A percentile compares a stretch with the other conserved stretches of the same genome.
Conservation (phyloP, 345 rosid species). For the Erucastrum elatum region DNA sequence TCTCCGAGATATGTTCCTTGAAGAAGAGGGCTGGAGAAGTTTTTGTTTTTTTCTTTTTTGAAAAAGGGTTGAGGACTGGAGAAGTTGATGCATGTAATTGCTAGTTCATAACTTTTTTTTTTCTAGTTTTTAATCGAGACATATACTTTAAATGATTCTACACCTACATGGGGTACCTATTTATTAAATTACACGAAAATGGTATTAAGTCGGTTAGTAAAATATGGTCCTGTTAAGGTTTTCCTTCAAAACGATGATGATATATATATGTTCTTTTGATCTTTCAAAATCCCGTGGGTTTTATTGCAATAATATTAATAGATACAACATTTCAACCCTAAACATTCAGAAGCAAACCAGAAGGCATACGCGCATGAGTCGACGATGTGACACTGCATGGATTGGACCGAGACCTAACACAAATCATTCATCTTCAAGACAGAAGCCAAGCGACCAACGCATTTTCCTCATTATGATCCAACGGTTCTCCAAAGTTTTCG, state of each 20-base stretch:
- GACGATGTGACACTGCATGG: not conserved
- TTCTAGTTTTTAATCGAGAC: not conserved
- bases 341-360: not conserved
- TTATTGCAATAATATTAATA: too few species aligned
- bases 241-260: not conserved
- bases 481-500: slow-evolving; percentile 14
- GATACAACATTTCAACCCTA: too few species aligned
- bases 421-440: slow-evolving; percentile 34
- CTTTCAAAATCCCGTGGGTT: not conserved
- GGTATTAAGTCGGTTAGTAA: not conserved
- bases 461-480: slow-evolving; percentile 34
- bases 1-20: too few species aligned
- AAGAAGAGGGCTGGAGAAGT: too few species aligned
- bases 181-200: not conserved
- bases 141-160: not conserved
- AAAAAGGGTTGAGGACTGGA: too few species aligned
- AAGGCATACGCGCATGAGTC: not conserved
- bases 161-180: not conserved
- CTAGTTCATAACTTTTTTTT: not conserved
- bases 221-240: not conserved
- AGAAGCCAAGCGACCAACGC: slow-evolving; percentile 54
- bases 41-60: too few species aligned
- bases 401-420: not conserved
- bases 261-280: too few species aligned
- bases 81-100: too few species aligned